phyloP scores from a whole-genome alignment of 441 rosid genomes.

The Arabidopsis lyrata region DNA sequence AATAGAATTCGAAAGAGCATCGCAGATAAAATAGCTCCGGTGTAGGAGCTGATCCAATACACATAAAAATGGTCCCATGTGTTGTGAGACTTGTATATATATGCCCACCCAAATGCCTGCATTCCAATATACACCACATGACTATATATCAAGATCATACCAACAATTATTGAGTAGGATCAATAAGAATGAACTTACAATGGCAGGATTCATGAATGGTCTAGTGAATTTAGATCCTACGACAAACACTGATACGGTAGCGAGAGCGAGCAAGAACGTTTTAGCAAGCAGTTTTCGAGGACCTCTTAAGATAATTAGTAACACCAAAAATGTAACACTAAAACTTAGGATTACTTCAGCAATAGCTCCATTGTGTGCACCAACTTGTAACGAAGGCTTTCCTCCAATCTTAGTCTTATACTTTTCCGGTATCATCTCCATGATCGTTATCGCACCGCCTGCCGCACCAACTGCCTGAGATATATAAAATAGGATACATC shows the following conservation, averaged over 20 bases:
- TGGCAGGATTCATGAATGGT: constrained; percentile 92
- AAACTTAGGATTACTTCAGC: constrained; percentile 83
- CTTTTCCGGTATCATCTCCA: constrained; percentile 72
- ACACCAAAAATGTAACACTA: constrained; percentile 63
- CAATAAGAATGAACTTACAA: constrained; percentile 56
- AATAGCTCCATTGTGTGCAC: constrained; percentile 76
- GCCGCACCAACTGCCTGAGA: constrained; percentile 85
- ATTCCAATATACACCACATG: constrained; percentile 3
- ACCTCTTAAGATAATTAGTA: constrained; percentile 70
- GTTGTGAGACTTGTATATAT: constrained; percentile 72
- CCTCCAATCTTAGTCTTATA: constrained; percentile 71
- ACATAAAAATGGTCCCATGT: constrained; percentile 94
- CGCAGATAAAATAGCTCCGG: constrained; percentile 80
- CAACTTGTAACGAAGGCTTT: constrained; percentile 61
- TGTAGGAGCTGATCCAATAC: constrained; percentile 87
- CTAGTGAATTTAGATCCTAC: constrained; percentile 73
- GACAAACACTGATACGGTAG: constrained; percentile 59
- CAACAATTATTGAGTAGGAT: background rate
- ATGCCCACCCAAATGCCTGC: constrained; percentile 99
- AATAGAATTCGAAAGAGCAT: constrained; percentile 74
- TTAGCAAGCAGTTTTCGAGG: constrained; percentile 57
- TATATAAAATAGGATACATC: background rate
- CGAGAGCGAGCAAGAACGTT: constrained; percentile 69
- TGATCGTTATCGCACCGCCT: constrained; percentile 74
- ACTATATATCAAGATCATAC: background rate